These are phyloP conservation scores for Cystofilobasidium capitatum DNA, from an alignment of 768 basidiomycete species.

Conservation along the genomic window DNA sequence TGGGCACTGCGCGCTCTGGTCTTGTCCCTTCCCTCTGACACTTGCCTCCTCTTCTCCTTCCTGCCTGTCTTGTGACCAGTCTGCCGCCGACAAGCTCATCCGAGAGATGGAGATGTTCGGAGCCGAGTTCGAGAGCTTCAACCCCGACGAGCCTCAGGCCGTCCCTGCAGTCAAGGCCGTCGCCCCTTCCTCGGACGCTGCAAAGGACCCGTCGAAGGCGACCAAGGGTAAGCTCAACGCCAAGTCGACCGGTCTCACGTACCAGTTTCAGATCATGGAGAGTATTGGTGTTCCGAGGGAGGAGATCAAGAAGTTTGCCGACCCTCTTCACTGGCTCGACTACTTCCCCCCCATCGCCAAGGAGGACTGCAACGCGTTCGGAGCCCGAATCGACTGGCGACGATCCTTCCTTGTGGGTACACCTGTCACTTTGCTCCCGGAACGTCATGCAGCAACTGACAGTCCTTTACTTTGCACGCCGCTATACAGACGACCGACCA, in stretches of 20 bases:
- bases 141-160: slow-evolving; percentile 42
- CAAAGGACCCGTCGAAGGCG: slow-evolving; percentile 51
- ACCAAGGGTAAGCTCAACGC: slow-evolving; percentile 92
- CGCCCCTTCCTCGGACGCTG: slow-evolving; percentile 35
- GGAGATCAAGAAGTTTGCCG: slow-evolving; percentile 93
- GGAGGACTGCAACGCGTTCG: slow-evolving; percentile 69
- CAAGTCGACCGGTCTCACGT: slow-evolving; percentile 84
- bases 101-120: slow-evolving; percentile 97
- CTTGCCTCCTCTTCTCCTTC: background rate
- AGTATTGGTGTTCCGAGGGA: slow-evolving; percentile 68
- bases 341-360: slow-evolving; percentile 95
- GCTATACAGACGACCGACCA: slow-evolving; percentile 48
- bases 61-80: slow-evolving; percentile 44
- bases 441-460: background rate
- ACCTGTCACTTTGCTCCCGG: background rate
- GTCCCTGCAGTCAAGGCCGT: slow-evolving; percentile 38
- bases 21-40: background rate
- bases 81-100: slow-evolving; percentile 93
- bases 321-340: slow-evolving; percentile 82
- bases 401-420: slow-evolving; percentile 75
- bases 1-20: background rate
- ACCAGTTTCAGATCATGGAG: slow-evolving; percentile 99
- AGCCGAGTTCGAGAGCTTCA: slow-evolving; percentile 65
- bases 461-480: background rate
- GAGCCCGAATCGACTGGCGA: slow-evolving; percentile 97